Evolutionary conservation across 495 filamentous ascomycete genomes (phyloP).

Genomic region (Ramalina peruviana): DNA sequence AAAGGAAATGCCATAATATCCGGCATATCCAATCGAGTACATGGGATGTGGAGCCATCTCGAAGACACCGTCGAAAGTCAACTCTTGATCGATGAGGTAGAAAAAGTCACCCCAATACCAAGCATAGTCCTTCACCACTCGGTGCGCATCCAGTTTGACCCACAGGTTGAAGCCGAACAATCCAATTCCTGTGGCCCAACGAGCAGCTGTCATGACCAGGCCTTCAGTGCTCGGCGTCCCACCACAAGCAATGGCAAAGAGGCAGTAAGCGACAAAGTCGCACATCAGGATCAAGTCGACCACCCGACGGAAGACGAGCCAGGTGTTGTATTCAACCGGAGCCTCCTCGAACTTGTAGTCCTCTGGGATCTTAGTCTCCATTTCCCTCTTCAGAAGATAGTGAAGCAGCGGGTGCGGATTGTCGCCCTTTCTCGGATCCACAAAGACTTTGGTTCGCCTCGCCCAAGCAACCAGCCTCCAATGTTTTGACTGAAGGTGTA

Average conservation of each 20-base stretch:
- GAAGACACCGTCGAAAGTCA: constrained; percentile 97
- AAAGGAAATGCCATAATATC: constrained; percentile 97
- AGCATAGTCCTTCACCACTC: constrained; percentile 98
- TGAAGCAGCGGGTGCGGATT: constrained; percentile 74
- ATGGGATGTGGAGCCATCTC: constrained; percentile 99
- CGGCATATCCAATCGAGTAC: constrained; percentile 97
- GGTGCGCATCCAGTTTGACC: constrained; percentile 95
- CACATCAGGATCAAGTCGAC: constrained; percentile 97
- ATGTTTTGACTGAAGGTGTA: constrained; percentile 81
- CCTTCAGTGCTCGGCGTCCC: constrained; percentile 58
- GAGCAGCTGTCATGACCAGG: constrained; percentile 47
- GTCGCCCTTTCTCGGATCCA: constrained; percentile 61
- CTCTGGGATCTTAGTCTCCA: constrained; percentile 84
- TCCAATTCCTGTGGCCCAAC: constrained; percentile 69
- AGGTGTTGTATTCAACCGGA: constrained; percentile 96
- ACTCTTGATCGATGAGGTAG: constrained; percentile 92
- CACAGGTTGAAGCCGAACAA: constrained; percentile 93
- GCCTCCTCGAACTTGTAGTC: constrained; percentile 91
- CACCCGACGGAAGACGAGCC: constrained; percentile 87
- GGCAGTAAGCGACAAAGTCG: constrained; percentile 91
- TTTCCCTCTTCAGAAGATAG: constrained; percentile 66
- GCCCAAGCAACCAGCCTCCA: constrained; percentile 80
- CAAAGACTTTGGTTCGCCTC: constrained; percentile 70
- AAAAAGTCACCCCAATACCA: constrained; percentile 99
- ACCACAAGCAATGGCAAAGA: constrained; percentile 86